phyloP scores from a whole-genome alignment of 495 filamentous ascomycete species.

The Cenococcum geophilum region DNA sequence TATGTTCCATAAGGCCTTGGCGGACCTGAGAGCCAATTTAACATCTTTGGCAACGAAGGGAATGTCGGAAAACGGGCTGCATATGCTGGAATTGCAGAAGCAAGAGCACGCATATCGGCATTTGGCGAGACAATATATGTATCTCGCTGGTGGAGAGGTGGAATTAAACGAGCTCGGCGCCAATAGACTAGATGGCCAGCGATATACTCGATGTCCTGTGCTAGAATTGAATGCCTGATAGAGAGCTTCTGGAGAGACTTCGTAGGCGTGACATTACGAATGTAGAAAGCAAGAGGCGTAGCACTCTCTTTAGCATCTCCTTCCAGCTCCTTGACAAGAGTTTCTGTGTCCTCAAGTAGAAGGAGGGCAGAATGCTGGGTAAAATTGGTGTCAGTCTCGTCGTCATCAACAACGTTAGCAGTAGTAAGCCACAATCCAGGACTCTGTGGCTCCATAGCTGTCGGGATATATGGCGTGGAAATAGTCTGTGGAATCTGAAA shows the following conservation, averaged over 20 bases:
- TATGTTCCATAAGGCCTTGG: conserved; percentile 74
- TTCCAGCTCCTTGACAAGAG: conserved; percentile 77
- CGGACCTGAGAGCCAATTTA: conserved; percentile 65
- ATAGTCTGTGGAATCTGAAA: conserved; percentile 80
- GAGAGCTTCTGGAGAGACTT: conserved; percentile 63
- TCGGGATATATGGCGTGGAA: conserved; percentile 66
- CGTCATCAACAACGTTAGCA: conserved; percentile 63
- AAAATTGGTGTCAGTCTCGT: conserved; percentile 60
- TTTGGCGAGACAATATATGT: conserved; percentile 93
- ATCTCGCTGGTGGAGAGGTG: conserved; percentile 81
- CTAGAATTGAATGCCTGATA: conserved; percentile 61
- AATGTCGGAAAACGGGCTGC: conserved; percentile 70
- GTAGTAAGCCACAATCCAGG: conserved; percentile 81
- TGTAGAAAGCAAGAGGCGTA: conserved; percentile 70
- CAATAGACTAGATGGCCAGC: conserved; percentile 92
- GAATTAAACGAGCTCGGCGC: conserved; percentile 85
- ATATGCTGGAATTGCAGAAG: conserved; percentile 65
- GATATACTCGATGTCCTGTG: conserved; percentile 73
- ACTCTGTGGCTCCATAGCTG: conserved; percentile 56
- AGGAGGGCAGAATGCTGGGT: conserved; percentile 83
- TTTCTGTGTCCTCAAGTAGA: conserved; percentile 74
- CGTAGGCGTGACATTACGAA: conserved; percentile 74
- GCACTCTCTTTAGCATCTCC: conserved; percentile 63
- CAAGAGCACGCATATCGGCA: conserved; percentile 69
- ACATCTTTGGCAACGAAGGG: conserved; percentile 75